Conservation (phyloP, 2,329 filamentous ascomycete species). For the Fusarium nematophilum region DNA sequence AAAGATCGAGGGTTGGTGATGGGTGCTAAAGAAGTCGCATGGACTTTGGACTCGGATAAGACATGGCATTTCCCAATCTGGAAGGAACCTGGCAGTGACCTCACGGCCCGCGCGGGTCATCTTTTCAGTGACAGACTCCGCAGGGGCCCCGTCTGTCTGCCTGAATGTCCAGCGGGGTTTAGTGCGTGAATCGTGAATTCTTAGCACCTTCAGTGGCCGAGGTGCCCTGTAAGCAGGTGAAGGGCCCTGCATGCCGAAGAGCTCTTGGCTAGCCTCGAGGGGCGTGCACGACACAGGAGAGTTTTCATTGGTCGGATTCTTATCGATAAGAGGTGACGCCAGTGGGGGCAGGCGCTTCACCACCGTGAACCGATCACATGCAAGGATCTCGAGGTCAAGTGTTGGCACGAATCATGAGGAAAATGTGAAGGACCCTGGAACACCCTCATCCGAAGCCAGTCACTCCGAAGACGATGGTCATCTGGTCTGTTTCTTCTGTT, state of each 20-base stretch:
- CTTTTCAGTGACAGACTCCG: not conserved
- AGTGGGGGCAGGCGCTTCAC: constrained; percentile 33
- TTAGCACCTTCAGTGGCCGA: constrained; percentile 21
- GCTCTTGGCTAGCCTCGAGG: constrained; percentile 2
- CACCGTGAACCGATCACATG: constrained; percentile 42
- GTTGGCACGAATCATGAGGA: constrained; percentile 38
- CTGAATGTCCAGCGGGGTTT: constrained; percentile 29
- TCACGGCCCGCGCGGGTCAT: constrained; percentile 4
- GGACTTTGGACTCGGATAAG: constrained; percentile 21
- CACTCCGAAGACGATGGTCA: constrained; percentile 14
- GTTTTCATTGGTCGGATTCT: constrained; percentile 13
- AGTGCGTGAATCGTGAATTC: constrained; percentile 15
- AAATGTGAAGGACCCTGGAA: not conserved
- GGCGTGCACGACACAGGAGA: not conserved
- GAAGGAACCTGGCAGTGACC: constrained; percentile 37
- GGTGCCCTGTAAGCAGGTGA: constrained; percentile 23
- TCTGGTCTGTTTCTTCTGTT: constrained; percentile 5
- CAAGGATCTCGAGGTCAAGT: constrained; percentile 33
- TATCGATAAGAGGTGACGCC: constrained; percentile 46
- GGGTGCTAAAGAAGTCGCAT: constrained; percentile 24
- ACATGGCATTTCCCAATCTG: constrained; percentile 36
- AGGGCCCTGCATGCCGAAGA: not conserved
- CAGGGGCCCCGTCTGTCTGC: constrained; percentile 19
- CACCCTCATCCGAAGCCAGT: constrained; percentile 29
- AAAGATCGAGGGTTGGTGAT: constrained; percentile 10